Percentiles rank a stretch among this genome's conserved stretches.
phyloP scores from a whole-genome alignment of 768 basidiomycete species.

The Calocybe gangraenosa region DNA sequence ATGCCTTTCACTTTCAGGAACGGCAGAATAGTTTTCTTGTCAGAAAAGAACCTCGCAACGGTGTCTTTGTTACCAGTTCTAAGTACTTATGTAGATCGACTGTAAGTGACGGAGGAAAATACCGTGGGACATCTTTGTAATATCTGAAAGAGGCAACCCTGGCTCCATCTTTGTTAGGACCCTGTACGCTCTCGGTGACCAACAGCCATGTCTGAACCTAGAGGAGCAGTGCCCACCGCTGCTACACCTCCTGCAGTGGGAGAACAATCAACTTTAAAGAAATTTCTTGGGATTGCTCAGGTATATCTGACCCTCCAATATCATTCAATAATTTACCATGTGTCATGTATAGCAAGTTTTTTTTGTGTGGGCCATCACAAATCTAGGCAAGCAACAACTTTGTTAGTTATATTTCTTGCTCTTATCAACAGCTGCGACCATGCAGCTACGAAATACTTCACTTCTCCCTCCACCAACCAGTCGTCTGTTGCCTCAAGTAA shows the following conservation, averaged over 20 bases:
- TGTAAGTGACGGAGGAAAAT: too few species aligned
- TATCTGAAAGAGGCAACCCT: too few species aligned
- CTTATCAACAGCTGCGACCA: not conserved
- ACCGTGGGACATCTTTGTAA: too few species aligned
- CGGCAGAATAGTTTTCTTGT: too few species aligned
- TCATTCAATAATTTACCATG: too few species aligned
- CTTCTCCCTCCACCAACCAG: slow-evolving; percentile 2
- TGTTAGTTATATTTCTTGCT: not conserved
- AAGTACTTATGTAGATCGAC: too few species aligned
- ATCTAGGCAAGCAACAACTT: slow-evolving; percentile 42
- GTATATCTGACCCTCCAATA: slow-evolving; percentile 9
- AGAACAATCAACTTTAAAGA: slow-evolving; percentile 17
- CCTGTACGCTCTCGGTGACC: too few species aligned
- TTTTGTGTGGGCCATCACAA: slow-evolving; percentile 60
- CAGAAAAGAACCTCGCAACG: too few species aligned
- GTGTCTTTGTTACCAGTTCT: too few species aligned
- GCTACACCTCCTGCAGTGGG: slow-evolving; percentile 11
- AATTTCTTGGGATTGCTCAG: slow-evolving; percentile 22
- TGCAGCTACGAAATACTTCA: slow-evolving; percentile 26
- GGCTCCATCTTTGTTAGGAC: too few species aligned
- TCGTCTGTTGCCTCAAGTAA: not conserved
- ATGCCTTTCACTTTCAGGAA: too few species aligned
- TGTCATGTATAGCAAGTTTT: slow-evolving; percentile 56
- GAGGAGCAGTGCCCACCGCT: slow-evolving; percentile 13
- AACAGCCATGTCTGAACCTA: slow-evolving; percentile 17